Base-by-base conservation (phyloP, 495 filamentous ascomycete genomes). In the Xylaria acuta region DNA sequence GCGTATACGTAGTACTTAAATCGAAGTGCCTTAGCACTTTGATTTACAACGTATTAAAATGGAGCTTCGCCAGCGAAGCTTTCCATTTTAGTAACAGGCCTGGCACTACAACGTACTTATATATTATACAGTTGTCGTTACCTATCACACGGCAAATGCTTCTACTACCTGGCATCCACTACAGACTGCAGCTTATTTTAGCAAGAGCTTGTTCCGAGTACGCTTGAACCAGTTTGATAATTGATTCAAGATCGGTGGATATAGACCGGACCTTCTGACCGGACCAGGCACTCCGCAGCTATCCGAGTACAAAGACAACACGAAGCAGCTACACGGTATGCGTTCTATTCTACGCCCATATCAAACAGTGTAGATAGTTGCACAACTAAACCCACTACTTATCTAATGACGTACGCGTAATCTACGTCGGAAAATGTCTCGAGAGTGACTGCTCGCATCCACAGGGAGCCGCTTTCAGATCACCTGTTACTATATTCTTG, bases 391-490 rank as follows among this genome's bases (percentile, higher is more conserved):
- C 16, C 22, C 30, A 49, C 40, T 27, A 8, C 22, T 27, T n/a
- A 64, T 66, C 41, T 36, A 11, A 65, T 34, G 43, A 47, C 14
- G 22, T 49, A 45, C 41, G 40, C 38, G 40, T 45, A 30, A n/a
- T 30, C 40, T 47, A 12, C 22, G 40, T 34, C 6, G 3, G 25
- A 40, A 20, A 12, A 65, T 64, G 40, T 22, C 41, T 65, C 63
- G 41, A 22, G 16, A 18, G 41, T 22, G 14, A n/a, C 30, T n/a
- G 27, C 20, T 27, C 18, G 27, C 41, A 34, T 34, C 27, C 16
- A 65, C 41, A 34, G 18, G 63, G 63, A 45, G 18, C 40, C 25
- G 36, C 60, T 63, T 41, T 40, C 36, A 41, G 38, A 63, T 63
- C 60, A 41, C 60, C 38, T 22, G n/a, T 11, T 16, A 25, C n/a